Base-by-base conservation (phyloP, 352 stramenopile genomes). In the Globisporangium cystogenes region DNA sequence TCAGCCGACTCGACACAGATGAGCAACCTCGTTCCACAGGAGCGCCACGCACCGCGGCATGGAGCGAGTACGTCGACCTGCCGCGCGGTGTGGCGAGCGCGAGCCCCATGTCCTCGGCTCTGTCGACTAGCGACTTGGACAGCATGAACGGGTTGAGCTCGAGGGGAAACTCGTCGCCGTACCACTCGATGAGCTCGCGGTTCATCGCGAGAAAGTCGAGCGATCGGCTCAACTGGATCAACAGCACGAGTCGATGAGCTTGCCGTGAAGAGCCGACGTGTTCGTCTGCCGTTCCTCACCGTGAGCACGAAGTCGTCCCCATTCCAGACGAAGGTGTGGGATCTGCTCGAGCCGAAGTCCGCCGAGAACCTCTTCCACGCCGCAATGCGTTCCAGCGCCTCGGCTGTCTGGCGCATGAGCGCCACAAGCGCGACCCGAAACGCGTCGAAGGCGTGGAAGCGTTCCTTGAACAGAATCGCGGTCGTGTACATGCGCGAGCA, bases 131-230 rank as follows among this genome's bases (percentile, higher is more conserved):
- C 18, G 78, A 86, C 43, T 65, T 56, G 42, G 60, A 61, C 10
- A 61, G 70, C 57, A 90, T 70, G 58, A 90, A 90, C 43, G 76
- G 79, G 46, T 87, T 90, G 44, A 78, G 57, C 36, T 76, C 66
- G 48, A 85, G 72, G 6, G 70, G 68, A 51, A 90, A 90, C 48
- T 87, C 79, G n/a, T 90, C 72, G 27, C 79, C 74, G 48, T 86
- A 90, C 79, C 76, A 90, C 47, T 85, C 76, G 42, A 72, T 52
- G 1, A 81, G 65, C 46, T 80, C 67, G 8, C 39, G 48, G 24
- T 60, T 41, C 20, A 29, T 43, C 6, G 48, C 62, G 12, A 89
- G 48, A 41, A 70, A 84, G 24, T 89, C 74, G 26, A 89, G 62
- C 54, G 78, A 84, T 0, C 44, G 48, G 16, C 79, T 63, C 21